Conservation (phyloP, 2,329 filamentous ascomycete genomes). For the Aspergillus vadensis region DNA sequence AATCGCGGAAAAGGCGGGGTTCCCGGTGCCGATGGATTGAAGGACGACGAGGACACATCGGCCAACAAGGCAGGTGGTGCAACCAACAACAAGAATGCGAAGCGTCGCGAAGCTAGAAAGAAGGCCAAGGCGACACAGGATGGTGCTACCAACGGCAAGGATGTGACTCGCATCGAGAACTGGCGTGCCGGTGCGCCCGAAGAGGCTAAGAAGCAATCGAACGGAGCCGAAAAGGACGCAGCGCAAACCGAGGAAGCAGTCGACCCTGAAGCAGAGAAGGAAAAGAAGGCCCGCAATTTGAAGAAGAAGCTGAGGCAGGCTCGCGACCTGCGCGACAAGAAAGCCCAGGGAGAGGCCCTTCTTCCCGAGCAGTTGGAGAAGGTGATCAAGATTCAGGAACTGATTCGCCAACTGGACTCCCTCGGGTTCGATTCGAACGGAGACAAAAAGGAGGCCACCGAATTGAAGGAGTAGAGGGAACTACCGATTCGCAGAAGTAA, state of each 20-base stretch:
- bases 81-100: constrained; percentile 81
- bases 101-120: constrained; percentile 68
- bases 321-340: constrained; percentile 85
- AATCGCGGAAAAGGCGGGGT: constrained; percentile 70
- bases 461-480: constrained; percentile 15
- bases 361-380: constrained; percentile 96
- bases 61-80: constrained; percentile 52
- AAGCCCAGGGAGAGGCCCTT: constrained; percentile 78
- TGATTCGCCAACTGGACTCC: constrained; percentile 81
- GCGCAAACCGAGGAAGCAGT: constrained; percentile 41
- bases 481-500: background rate
- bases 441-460: constrained; percentile 54
- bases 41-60: constrained; percentile 48
- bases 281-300: constrained; percentile 89
- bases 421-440: constrained; percentile 82
- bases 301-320: constrained; percentile 96
- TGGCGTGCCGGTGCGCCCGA: constrained; percentile 31
- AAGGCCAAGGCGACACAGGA: constrained; percentile 62
- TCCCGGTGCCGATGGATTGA: constrained; percentile 67
- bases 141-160: constrained; percentile 40
- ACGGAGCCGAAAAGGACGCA: constrained; percentile 28
- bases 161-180: constrained; percentile 33
- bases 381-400: constrained; percentile 93
- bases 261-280: constrained; percentile 74
- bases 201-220: constrained; percentile 29